These are phyloP conservation scores for Phytophthora chlamydospora DNA, from an alignment of 352 stramenopile species.

Conservation along the genomic window DNA sequence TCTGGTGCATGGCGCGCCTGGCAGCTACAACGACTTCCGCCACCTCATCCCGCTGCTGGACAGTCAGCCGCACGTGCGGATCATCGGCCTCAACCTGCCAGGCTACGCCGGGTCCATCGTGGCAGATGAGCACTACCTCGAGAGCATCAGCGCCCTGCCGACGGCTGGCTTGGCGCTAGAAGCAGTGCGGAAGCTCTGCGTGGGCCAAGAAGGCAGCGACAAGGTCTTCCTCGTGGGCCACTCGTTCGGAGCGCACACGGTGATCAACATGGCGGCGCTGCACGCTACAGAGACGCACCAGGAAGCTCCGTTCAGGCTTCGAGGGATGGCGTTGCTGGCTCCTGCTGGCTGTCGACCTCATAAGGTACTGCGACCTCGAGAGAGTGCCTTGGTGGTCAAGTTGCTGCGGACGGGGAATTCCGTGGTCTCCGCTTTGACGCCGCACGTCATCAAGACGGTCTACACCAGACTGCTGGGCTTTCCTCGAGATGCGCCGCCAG, in stretches of 20 bases:
- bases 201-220: conserved; percentile 13
- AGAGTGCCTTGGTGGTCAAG: conserved; percentile 40
- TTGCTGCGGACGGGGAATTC: conserved; percentile 30
- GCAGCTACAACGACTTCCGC: conserved; percentile 53
- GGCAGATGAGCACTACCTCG: conserved; percentile 32
- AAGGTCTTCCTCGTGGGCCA: conserved; percentile 56
- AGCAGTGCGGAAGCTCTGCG: conserved; percentile 38
- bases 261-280: conserved; percentile 55
- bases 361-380: conserved; percentile 40
- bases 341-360: conserved; percentile 52
- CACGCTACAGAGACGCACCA: conserved; percentile 16
- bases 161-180: conserved; percentile 38
- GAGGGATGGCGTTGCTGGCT: conserved; percentile 48
- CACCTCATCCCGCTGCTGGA: conserved; percentile 44
- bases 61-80: conserved; percentile 6
- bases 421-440: conserved; percentile 16
- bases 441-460: conserved; percentile 37
- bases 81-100: conserved; percentile 42
- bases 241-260: conserved; percentile 58
- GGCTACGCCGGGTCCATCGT: conserved; percentile 35
- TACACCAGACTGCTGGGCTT: conserved; percentile 50
- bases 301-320: conserved; percentile 8
- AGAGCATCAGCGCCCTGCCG: conserved; percentile 39
- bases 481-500: conserved; percentile 25
- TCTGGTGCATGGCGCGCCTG: conserved; percentile 54